A percentile compares a stretch with the other conserved stretches of the same genome.
Evolutionary conservation across 306 rosid genomes (phyloP).

Genomic region (Betula pendula): DNA sequence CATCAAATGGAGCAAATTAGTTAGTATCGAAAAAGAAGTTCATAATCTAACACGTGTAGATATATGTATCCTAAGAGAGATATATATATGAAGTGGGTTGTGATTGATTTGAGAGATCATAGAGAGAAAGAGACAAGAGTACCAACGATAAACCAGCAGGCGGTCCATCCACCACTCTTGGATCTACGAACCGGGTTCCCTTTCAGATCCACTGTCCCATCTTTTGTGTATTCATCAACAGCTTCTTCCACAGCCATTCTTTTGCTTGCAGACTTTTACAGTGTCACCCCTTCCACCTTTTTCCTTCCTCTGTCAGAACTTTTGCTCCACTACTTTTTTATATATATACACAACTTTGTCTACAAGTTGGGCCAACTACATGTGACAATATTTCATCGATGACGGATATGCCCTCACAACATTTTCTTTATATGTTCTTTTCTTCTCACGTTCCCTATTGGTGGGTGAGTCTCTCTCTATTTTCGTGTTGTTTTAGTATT

Average conservation of each 20-base stretch:
- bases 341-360: no score
- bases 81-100: background rate
- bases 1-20: no score
- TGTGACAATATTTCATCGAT: no score
- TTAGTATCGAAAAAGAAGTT: no score
- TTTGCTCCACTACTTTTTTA: no score
- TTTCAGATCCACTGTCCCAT: constrained; percentile 77
- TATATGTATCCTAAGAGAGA: no score
- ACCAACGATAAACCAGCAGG: constrained; percentile 88
- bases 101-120: background rate
- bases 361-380: no score
- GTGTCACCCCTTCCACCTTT: background rate
- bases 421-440: no score
- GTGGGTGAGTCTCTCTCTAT: no score
- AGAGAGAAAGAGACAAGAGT: constrained; percentile 15
- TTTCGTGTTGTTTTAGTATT: no score
- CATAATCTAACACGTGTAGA: background rate
- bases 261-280: background rate
- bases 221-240: constrained; percentile 56
- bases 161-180: constrained; percentile 81
- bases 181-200: constrained; percentile 74
- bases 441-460: no score
- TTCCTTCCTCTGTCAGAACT: background rate
- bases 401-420: no score
- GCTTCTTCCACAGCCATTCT: constrained; percentile 52